A percentile compares a stretch with the other conserved stretches of the same genome.
Evolutionary conservation across 495 filamentous ascomycete genomes (phyloP).

Genomic region (Aspergillus kassunensis): DNA sequence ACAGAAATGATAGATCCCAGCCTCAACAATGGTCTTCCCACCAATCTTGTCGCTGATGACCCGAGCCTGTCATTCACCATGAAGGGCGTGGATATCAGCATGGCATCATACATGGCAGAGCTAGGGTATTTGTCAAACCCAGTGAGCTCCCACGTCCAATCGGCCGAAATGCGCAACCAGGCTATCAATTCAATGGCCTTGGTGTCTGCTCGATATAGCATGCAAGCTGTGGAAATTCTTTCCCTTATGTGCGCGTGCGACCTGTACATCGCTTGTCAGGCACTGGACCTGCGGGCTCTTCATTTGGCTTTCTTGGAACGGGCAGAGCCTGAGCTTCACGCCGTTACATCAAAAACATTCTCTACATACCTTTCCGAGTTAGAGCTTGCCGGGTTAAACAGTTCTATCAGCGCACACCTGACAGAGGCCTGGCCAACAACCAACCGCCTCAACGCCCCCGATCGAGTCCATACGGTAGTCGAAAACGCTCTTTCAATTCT

Average conservation of each 20-base stretch:
- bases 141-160: slow-evolving; percentile 50
- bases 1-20: slow-evolving; percentile 56
- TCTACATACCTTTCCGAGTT: not conserved
- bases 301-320: slow-evolving; percentile 22
- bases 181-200: slow-evolving; percentile 57
- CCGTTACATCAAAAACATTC: slow-evolving; percentile 3
- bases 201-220: slow-evolving; percentile 53
- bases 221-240: slow-evolving; percentile 53
- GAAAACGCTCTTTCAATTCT: slow-evolving; percentile 14
- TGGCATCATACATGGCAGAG: slow-evolving; percentile 61
- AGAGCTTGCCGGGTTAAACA: not conserved
- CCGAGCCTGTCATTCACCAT: slow-evolving; percentile 52
- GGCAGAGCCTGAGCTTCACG: not conserved
- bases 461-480: slow-evolving; percentile 25
- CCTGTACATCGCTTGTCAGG: slow-evolving; percentile 49
- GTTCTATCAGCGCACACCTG: not conserved
- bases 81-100: slow-evolving; percentile 62
- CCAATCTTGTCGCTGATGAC: slow-evolving; percentile 57
- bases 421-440: slow-evolving; percentile 17
- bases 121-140: slow-evolving; percentile 50
- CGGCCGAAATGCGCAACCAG: slow-evolving; percentile 59
- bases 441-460: slow-evolving; percentile 41
- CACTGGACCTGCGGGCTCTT: slow-evolving; percentile 41
- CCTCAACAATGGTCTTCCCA: slow-evolving; percentile 54
- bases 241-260: slow-evolving; percentile 48